Conservation (phyloP, 768 basidiomycete species). For the Psilocybe azurescens region DNA sequence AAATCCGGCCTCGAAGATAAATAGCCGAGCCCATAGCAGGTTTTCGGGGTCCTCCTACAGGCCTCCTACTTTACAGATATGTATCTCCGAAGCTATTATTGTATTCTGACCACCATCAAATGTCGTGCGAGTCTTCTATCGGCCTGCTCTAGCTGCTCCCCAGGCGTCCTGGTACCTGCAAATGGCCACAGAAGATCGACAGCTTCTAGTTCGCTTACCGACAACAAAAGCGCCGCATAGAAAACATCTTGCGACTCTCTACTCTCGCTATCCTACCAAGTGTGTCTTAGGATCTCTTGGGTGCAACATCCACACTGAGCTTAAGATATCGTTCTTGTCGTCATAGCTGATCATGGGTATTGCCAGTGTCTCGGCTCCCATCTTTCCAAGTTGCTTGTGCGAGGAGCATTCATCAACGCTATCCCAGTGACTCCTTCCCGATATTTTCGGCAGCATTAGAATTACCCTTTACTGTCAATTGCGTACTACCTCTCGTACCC, state of each 20-base stretch:
- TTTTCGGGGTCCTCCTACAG: not conserved
- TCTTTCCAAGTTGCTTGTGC: not conserved
- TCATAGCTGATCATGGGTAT: not conserved
- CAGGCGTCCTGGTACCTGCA: not conserved
- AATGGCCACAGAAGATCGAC: not conserved
- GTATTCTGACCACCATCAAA: slow-evolving; percentile 5
- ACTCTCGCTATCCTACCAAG: not conserved
- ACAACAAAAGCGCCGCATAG: not conserved
- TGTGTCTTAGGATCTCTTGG: not conserved
- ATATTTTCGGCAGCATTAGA: not conserved
- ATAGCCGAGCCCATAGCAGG: not conserved
- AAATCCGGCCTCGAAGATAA: too few relatives aligned
- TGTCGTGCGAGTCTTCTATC: not conserved
- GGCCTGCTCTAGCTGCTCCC: not conserved
- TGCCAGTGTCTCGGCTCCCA: not conserved
- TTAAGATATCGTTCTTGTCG: not conserved
- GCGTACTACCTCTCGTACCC: not conserved
- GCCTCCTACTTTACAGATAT: not conserved
- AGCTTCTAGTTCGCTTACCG: not conserved
- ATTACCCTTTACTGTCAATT: not conserved
- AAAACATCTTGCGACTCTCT: not conserved
- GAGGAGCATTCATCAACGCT: not conserved
- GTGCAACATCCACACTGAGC: too few relatives aligned
- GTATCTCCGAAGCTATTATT: slow-evolving; percentile 12
- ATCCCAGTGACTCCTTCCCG: not conserved